Base-by-base conservation (phyloP, 163 green algal genomes). In the Chloromonas sp. region DNA sequence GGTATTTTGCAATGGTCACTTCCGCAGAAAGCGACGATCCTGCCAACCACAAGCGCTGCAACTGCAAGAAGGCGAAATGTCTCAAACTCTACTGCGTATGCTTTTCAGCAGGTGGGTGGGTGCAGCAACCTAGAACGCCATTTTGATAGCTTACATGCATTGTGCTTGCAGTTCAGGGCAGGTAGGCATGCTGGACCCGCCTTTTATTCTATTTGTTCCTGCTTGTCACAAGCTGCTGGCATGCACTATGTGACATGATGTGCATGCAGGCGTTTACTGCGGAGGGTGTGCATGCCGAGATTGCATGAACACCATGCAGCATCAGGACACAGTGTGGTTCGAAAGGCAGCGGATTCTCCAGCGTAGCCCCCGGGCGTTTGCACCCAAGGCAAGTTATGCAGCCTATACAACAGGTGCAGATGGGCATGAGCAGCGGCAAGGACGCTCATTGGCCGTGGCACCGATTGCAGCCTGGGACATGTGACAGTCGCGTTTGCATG, bases 61-160 rank as follows among this genome's bases (percentile, higher is more conserved):
- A 89, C 61, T 94, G 91, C 88, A 90, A 90, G 81, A 91, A 91
- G 71, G 86, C 85, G 14, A 89, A 91, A 71, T 96, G 93, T 81
- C 88, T 96, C 14, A 96, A 96, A 88, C 89, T 95, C n/a, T 96
- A 96, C 88, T 96, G 93, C 84, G 92, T 95, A 5, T 96, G 93
- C 87, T 96, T 94, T 60, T 87, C 87, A 58, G 87, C 90, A 85
- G 90, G 90, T 92, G 60, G 2, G 86, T 61, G 66, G 77, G 5
- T 76, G 66, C 66, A 76, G 11, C 59, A 76, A 79, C 2, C 36
- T 8, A 58, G n/a, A 1, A 58, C 78, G 62, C 15, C 58, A 58
- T 8, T 81, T 60, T 11, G 5, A 59, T 59, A 14, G 66, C 66
- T 11, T 76, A n/a, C 8, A 76, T n/a, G 5, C 66, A 76, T 8